Conservation (phyloP, 441 rosid genomes). For the Jatropha multifida region DNA sequence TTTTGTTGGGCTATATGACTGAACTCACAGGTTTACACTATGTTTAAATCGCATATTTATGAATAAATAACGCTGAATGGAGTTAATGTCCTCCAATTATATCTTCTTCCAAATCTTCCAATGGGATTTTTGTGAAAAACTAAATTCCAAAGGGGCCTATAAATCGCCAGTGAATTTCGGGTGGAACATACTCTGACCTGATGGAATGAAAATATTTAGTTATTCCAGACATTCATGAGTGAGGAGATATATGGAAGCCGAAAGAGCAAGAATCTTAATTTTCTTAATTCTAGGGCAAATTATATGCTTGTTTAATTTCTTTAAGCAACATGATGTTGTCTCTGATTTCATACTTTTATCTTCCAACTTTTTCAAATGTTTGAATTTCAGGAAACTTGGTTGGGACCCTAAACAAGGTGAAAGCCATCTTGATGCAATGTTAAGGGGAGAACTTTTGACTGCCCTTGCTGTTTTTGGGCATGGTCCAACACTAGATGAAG, state of each 20-base stretch:
- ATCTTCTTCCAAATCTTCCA: neutral
- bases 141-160: neutral
- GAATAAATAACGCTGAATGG: neutral
- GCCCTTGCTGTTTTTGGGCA: conserved; percentile 77
- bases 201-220: neutral
- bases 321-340: neutral
- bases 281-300: neutral
- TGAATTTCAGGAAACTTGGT: conserved; percentile 65
- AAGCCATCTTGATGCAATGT: conserved; percentile 88
- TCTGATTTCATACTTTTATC: conserved; percentile 6
- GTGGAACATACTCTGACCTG: neutral
- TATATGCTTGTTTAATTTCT: neutral
- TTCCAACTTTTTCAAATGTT: conserved; percentile 1
- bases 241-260: neutral
- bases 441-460: conserved; percentile 85
- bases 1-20: neutral
- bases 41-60: neutral
- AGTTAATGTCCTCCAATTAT: neutral
- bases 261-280: neutral
- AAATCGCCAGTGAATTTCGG: neutral
- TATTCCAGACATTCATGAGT: neutral
- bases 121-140: no score
- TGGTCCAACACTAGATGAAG: conserved; percentile 70
- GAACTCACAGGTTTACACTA: neutral
- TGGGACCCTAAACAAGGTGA: conserved; percentile 94